Evolutionary conservation across 2,329 filamentous ascomycete species (phyloP).

Genomic region (Amylocarpus encephaloides): DNA sequence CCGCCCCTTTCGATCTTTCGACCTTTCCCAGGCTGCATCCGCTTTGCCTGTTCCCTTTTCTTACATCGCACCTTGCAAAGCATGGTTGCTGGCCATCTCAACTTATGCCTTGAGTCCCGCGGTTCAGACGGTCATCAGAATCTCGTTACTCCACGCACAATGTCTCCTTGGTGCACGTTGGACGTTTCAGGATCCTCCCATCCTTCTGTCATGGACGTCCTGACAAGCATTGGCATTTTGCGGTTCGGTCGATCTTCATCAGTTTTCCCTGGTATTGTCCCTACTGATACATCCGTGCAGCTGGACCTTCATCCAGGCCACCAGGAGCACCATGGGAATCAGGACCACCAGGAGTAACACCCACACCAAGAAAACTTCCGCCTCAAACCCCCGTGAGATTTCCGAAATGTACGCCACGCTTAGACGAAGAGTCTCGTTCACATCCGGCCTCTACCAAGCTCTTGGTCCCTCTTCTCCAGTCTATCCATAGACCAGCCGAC

Average conservation of each 20-base stretch:
- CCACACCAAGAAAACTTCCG: constrained; percentile 20
- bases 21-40: background rate
- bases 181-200: constrained; percentile 9
- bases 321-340: background rate
- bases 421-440: constrained; percentile 34
- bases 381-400: constrained; percentile 26
- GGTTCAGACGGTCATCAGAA: constrained; percentile 11
- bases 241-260: background rate
- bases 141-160: background rate
- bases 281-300: background rate
- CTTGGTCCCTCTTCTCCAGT: constrained; percentile 46
- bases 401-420: constrained; percentile 25
- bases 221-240: background rate
- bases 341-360: constrained; percentile 18
- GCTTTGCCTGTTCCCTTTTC: background rate
- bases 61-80: background rate
- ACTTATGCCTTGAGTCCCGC: constrained; percentile 9
- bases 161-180: constrained; percentile 3
- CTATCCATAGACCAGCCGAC: constrained; percentile 47
- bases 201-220: constrained; percentile 2
- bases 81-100: constrained; percentile 9
- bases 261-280: background rate
- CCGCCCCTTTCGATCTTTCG: background rate
- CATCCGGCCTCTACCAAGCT: constrained; percentile 29
- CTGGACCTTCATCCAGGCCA: background rate